Evolutionary conservation across 163 green algal species (phyloP).

Genomic region (Scenedesmus sp.): DNA sequence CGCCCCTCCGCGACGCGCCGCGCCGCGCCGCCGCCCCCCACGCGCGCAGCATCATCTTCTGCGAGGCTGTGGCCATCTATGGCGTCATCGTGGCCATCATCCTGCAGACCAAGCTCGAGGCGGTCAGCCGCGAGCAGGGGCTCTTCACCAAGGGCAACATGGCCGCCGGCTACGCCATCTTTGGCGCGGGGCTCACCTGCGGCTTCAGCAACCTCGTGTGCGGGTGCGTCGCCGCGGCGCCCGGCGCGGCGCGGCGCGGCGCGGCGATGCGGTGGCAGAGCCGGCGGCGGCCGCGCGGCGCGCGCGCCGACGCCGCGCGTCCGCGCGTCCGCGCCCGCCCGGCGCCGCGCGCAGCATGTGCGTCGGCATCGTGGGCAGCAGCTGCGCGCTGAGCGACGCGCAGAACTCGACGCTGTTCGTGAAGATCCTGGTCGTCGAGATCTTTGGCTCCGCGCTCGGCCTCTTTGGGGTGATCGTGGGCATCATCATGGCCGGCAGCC

Average conservation of each 20-base stretch:
- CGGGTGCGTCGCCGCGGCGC: constrained; percentile 73
- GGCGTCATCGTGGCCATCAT: constrained; percentile 99
- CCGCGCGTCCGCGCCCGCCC: no score
- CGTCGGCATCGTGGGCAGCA: constrained; percentile 97
- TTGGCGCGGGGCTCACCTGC: constrained; percentile 92
- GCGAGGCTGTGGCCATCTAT: constrained; percentile 99
- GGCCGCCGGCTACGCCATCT: constrained; percentile 91
- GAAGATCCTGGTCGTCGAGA: constrained; percentile 99
- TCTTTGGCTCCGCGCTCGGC: constrained; percentile 91
- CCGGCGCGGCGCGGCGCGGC: not conserved
- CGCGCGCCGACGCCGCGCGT: no score
- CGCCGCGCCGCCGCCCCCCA: not conserved
- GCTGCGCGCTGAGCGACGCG: constrained; percentile 95
- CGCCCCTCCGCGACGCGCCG: not conserved
- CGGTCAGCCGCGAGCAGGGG: constrained; percentile 50
- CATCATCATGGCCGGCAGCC: constrained; percentile 92
- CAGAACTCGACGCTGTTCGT: constrained; percentile 99
- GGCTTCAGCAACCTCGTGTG: constrained; percentile 98
- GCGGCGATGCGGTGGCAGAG: no score
- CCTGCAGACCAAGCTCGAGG: constrained; percentile 95
- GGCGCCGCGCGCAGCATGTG: constrained; percentile 81
- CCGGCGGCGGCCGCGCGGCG: no score
- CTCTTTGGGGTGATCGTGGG: constrained; percentile 98
- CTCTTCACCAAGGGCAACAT: constrained; percentile 46
- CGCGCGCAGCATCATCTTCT: constrained; percentile 97